Base-by-base conservation (phyloP, 228 moss, liverwort and hornwort genomes). In the Sphagnum magellanicum region DNA sequence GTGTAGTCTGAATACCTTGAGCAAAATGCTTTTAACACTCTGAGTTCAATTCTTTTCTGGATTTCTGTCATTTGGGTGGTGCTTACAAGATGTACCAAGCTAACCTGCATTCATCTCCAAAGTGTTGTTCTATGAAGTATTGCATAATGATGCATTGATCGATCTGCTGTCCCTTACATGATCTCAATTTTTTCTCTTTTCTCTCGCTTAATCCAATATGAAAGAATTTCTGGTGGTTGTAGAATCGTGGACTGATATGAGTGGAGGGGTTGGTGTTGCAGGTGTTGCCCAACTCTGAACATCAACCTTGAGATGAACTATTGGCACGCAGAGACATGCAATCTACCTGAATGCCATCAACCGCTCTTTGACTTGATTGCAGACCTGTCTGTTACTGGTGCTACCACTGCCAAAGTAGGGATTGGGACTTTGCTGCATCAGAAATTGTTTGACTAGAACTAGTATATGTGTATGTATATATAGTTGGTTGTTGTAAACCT, bases 241-340 rank as follows among this genome's bases (percentile, higher is more conserved):
- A 32, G 32, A 32, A 32, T 32, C 3, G 32, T 32, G 32, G 32
- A 32, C 32, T 32, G 32, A 32, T 32, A 32, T 32, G 32, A 32
- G 32, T 32, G 32, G 32, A 32, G 3, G 16, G 63, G 16, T 8
- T 8, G 4, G 17, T 8, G 15, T 53, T 76, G 79, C 86, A 97
- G 96, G 75, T 90, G 89, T 67, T 93, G 93, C 68, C 96, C 93
- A 49, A 93, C 93, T 15, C 79, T 97, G 52, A 97, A 97, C 79
- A 93, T 97, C 71, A 97, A 97, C 73, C 72, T 93, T 74, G 91
- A 93, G 67, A 97, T 97, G 96, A 97, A 97, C 78, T 97, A 97
- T 78, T 97, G 96, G 93, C 91, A 80, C 72, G 89, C 93, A 63
- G 96, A 97, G 79, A 91, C 93, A 48, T 97, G 93, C 81, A 97